Conservation (phyloP, 148 eudicot genomes). For the Cornus florida region DNA sequence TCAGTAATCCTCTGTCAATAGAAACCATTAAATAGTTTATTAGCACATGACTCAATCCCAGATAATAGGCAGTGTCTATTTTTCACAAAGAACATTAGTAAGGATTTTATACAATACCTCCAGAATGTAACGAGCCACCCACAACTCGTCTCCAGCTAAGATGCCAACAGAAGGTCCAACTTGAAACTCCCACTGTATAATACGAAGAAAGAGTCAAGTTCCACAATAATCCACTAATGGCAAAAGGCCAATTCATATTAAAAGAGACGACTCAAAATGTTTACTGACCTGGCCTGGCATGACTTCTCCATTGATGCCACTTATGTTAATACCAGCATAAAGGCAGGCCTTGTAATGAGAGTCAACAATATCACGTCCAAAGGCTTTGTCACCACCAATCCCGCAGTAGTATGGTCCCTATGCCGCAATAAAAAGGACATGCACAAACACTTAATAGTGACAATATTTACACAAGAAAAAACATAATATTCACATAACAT, state of each 20-base stretch:
- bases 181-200: conserved; percentile 57
- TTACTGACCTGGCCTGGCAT: conserved; percentile 66
- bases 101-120: conserved; percentile 31
- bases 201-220: not conserved
- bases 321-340: conserved; percentile 59
- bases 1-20: conserved; percentile 51
- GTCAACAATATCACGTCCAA: conserved; percentile 62
- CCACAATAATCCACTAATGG: not conserved
- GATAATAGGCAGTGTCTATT: not conserved
- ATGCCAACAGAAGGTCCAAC: conserved; percentile 61
- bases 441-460: too few species aligned
- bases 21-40: not conserved
- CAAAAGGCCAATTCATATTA: not conserved
- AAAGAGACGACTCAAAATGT: not conserved
- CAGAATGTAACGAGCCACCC: conserved; percentile 55
- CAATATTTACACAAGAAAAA: not conserved
- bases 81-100: not conserved
- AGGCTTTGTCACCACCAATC: conserved; percentile 50
- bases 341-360: conserved; percentile 69
- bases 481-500: not conserved
- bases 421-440: not conserved
- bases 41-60: not conserved
- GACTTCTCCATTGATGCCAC: conserved; percentile 70
- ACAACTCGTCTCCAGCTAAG: conserved; percentile 48
- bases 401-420: conserved; percentile 63